Percentiles rank a stretch among this genome's conserved stretches.
Conservation (phyloP, 768 basidiomycete genomes). For the Mycena leptocephala region DNA sequence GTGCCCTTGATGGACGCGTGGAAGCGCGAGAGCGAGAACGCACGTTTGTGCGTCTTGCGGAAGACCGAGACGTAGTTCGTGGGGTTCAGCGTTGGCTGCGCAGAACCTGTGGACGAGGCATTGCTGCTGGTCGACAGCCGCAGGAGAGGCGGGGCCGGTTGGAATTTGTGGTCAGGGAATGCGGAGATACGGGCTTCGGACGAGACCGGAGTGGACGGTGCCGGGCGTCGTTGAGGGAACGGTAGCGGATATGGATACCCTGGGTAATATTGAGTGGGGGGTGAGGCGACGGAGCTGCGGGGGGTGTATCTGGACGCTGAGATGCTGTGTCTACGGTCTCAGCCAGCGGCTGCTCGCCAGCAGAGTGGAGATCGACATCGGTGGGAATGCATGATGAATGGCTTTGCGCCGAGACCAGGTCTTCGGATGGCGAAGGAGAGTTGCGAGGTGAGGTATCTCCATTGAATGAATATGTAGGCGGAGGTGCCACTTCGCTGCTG, state of each 20-base stretch:
- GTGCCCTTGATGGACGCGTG: slow-evolving; percentile 50
- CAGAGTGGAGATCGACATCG: background rate
- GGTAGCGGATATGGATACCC: background rate
- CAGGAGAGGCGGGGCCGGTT: slow-evolving; percentile 6
- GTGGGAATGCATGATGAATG: slow-evolving; percentile 3
- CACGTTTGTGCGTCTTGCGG: slow-evolving; percentile 44
- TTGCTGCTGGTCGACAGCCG: background rate
- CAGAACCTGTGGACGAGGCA: background rate
- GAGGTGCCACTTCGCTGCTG: slow-evolving; percentile 23
- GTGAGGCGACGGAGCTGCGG: background rate
- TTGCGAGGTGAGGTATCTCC: slow-evolving; percentile 18
- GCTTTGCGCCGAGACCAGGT: slow-evolving; percentile 26
- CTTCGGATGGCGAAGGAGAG: slow-evolving; percentile 29
- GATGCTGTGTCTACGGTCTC: background rate
- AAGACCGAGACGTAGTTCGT: slow-evolving; percentile 53
- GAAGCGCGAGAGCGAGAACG: slow-evolving; percentile 35
- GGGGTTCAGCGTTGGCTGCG: slow-evolving; percentile 33
- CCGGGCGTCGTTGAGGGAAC: slow-evolving; percentile 12
- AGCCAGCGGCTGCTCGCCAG: background rate
- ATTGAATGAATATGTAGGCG: slow-evolving; percentile 33
- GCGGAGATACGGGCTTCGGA: slow-evolving; percentile 25
- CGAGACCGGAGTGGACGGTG: slow-evolving; percentile 14
- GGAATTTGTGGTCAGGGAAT: slow-evolving; percentile 31
- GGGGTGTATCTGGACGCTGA: background rate
- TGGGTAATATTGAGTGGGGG: background rate